Percentiles rank a stretch among this genome's conserved stretches.
These are phyloP conservation scores for Ceratorhiza oryzae-sativae DNA, from an alignment of 1,284 basidiomycete species.

Conservation along the genomic window DNA sequence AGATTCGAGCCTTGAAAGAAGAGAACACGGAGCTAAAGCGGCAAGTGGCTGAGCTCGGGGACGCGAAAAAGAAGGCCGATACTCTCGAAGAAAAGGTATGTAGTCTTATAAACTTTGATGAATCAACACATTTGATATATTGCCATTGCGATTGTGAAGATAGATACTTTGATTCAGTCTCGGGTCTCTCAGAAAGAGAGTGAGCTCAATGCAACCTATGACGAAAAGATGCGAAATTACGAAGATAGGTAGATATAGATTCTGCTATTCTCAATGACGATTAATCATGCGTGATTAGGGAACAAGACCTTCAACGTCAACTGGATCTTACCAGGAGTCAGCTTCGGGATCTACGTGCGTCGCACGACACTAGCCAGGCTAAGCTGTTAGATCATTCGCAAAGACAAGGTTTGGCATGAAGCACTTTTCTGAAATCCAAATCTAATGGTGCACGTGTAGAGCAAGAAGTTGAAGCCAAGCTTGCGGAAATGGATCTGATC, in stretches of 20 bases:
- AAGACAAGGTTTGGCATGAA: slow-evolving; percentile 70
- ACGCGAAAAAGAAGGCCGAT: slow-evolving; percentile 79
- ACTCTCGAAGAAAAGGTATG: slow-evolving; percentile 83
- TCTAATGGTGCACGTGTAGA: slow-evolving; percentile 60
- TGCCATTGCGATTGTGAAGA: slow-evolving; percentile 55
- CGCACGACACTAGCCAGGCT: slow-evolving; percentile 91
- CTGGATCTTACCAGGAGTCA: slow-evolving; percentile 85
- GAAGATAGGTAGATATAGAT: slow-evolving; percentile 77
- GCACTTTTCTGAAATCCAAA: slow-evolving; percentile 39
- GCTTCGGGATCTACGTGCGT: slow-evolving; percentile 85
- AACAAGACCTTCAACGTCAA: slow-evolving; percentile 89
- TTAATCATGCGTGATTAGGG: slow-evolving; percentile 58
- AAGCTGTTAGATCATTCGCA: slow-evolving; percentile 88
- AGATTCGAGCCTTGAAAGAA: slow-evolving; percentile 72
- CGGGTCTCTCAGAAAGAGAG: slow-evolving; percentile 90
- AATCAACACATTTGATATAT: not conserved
- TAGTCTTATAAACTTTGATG: slow-evolving; percentile 7
- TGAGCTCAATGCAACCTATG: slow-evolving; percentile 94
- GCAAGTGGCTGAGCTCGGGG: slow-evolving; percentile 73
- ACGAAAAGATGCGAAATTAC: slow-evolving; percentile 93
- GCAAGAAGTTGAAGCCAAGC: slow-evolving; percentile 86
- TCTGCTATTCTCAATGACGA: not conserved
- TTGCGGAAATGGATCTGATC: slow-evolving; percentile 91
- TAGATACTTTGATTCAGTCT: slow-evolving; percentile 89
- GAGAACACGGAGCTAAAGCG: slow-evolving; percentile 82